Conservation (phyloP, 139 green algal genomes). For the Micractinium sp. region DNA sequence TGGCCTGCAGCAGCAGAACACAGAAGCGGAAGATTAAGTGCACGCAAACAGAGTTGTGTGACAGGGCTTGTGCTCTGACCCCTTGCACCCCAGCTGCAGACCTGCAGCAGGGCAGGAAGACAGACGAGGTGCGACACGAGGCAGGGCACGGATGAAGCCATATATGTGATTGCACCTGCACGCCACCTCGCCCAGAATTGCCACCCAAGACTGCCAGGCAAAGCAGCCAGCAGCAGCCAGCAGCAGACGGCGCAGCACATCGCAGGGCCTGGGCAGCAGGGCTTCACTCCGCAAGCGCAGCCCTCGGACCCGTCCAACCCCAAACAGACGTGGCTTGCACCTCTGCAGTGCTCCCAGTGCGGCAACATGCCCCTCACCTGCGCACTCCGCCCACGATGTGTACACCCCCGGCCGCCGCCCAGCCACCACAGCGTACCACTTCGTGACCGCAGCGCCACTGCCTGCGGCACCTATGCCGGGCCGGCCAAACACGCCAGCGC, state of each 20-base stretch:
- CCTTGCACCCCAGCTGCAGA: too few relatives aligned
- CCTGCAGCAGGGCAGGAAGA: too few relatives aligned
- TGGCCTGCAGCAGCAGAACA: conserved; percentile 8
- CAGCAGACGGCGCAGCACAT: background rate
- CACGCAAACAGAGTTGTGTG: too few relatives aligned
- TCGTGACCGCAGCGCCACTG: background rate
- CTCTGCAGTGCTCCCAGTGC: background rate
- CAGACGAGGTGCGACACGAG: background rate
- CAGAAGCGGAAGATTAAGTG: too few relatives aligned
- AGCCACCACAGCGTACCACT: background rate
- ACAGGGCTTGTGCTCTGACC: too few relatives aligned
- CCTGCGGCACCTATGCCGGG: background rate
- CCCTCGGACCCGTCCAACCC: too few relatives aligned
- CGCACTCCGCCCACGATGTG: conserved; percentile 3
- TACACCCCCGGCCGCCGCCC: conserved; percentile 11
- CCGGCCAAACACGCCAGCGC: background rate
- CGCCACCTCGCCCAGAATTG: background rate
- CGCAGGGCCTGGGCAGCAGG: too few relatives aligned
- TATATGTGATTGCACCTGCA: too few relatives aligned
- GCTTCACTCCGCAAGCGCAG: background rate
- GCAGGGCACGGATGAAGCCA: background rate
- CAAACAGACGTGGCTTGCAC: too few relatives aligned
- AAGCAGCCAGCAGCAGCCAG: background rate
- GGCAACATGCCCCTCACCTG: background rate
- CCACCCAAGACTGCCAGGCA: background rate